Evolutionary conservation across 306 rosid genomes (phyloP).

Genomic region (Cucumis hystrix): DNA sequence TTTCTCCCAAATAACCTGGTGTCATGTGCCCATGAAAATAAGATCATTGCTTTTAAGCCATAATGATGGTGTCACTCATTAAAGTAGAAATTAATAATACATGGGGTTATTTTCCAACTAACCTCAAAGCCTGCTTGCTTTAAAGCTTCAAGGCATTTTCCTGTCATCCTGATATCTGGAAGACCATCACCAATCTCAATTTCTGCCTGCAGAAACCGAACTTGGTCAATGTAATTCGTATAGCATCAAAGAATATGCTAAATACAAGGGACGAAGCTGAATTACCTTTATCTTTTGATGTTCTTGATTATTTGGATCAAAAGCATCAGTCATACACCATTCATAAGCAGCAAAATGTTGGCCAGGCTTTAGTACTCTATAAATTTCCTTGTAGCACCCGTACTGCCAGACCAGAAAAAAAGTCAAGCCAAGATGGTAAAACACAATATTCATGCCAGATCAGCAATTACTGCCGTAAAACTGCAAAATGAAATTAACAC

Average conservation of each 20-base stretch:
- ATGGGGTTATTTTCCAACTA: constrained; percentile 8
- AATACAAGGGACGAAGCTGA: background rate
- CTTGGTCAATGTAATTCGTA: background rate
- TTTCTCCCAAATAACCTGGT: constrained; percentile 74
- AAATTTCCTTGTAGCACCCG: constrained; percentile 91
- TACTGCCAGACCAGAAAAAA: constrained; percentile 22
- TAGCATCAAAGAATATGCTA: background rate
- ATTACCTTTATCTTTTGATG: constrained; percentile 80
- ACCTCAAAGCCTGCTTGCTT: constrained; percentile 98
- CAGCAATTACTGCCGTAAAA: background rate
- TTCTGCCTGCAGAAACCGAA: constrained; percentile 46
- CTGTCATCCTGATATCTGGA: constrained; percentile 80
- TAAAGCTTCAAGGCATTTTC: constrained; percentile 79
- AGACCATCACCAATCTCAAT: constrained; percentile 95
- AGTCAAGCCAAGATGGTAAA: constrained; percentile 7
- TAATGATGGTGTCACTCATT: background rate
- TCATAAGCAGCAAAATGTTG: constrained; percentile 90
- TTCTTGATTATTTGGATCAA: constrained; percentile 57
- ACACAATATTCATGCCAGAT: background rate
- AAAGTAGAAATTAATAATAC: background rate
- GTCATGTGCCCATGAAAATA: background rate
- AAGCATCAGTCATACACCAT: constrained; percentile 93
- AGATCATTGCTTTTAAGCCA: background rate
- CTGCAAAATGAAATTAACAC: background rate
- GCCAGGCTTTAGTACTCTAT: constrained; percentile 87